Percentiles rank a stretch among this genome's conserved stretches.
These are phyloP conservation scores for Ramichloridium luteum DNA, from an alignment of 2,329 filamentous ascomycete species.

Conservation along the genomic window DNA sequence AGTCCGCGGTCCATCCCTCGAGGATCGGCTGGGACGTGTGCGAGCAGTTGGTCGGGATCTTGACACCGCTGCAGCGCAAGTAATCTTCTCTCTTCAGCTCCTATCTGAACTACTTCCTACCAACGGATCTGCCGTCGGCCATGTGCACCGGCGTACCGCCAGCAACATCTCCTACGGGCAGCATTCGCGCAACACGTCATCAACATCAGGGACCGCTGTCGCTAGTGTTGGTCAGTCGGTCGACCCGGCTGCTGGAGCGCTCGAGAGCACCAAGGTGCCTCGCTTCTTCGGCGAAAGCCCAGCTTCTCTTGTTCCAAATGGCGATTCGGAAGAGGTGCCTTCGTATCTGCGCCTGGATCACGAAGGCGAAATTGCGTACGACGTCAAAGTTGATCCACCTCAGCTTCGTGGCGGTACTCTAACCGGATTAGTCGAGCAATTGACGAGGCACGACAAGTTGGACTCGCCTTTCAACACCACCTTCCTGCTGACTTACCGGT, in stretches of 20 bases:
- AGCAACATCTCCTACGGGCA: constrained; percentile 21
- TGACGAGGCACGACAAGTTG: constrained; percentile 89
- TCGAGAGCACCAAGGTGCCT: constrained; percentile 37
- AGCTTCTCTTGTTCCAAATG: constrained; percentile 30
- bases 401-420: constrained; percentile 81
- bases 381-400: constrained; percentile 63
- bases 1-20: constrained; percentile 76
- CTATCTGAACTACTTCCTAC: constrained; percentile 67
- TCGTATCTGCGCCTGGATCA: constrained; percentile 77
- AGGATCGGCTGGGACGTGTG: constrained; percentile 73
- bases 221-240: constrained; percentile 43
- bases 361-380: constrained; percentile 81
- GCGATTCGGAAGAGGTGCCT: constrained; percentile 61
- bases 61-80: constrained; percentile 74
- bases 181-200: constrained; percentile 16
- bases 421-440: constrained; percentile 78
- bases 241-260: constrained; percentile 25
- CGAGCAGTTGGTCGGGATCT: constrained; percentile 65
- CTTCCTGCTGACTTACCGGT: constrained; percentile 91
- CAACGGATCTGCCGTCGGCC: constrained; percentile 29
- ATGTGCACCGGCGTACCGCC: constrained; percentile 28
- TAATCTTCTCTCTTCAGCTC: constrained; percentile 76
- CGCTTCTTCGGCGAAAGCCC: constrained; percentile 42
- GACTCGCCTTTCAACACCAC: constrained; percentile 96
- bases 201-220: constrained; percentile 31